Conservation (phyloP, 192 early-diverging fungal species). For the Podila clonocystis region DNA sequence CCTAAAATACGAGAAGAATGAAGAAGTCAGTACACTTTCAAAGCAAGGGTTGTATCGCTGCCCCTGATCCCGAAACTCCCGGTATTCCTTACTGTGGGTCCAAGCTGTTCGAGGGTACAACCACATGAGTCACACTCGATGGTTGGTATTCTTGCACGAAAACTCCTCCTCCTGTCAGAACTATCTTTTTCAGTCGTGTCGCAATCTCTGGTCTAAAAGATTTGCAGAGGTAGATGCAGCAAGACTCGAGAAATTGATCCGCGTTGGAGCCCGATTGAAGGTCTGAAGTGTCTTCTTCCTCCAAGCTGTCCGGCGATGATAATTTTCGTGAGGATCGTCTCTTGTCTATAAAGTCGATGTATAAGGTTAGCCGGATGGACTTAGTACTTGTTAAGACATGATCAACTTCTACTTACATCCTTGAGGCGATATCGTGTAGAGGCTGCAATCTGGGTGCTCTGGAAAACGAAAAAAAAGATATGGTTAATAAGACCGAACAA, state of each 20-base stretch:
- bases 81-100: constrained; percentile 8
- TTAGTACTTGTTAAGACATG: too few relatives aligned
- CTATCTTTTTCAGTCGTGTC: constrained; percentile 20
- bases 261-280: neutral
- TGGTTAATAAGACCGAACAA: neutral
- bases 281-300: neutral
- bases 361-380: too few relatives aligned
- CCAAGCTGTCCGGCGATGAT: too few relatives aligned
- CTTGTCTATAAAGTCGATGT: too few relatives aligned
- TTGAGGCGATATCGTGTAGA: neutral
- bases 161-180: constrained; percentile 23
- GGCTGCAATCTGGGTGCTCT: neutral
- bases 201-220: constrained; percentile 9
- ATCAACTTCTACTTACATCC: neutral
- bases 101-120: constrained; percentile 31
- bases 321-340: too few relatives aligned
- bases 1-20: neutral
- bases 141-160: constrained; percentile 32
- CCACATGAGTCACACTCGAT: constrained; percentile 23
- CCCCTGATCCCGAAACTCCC: too few relatives aligned
- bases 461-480: neutral
- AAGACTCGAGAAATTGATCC: constrained; percentile 25
- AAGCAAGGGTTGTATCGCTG: neutral
- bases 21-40: neutral
- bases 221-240: constrained; percentile 27